Evolutionary conservation across 306 rosid species (phyloP).

Genomic region (Biancaea sappan): DNA sequence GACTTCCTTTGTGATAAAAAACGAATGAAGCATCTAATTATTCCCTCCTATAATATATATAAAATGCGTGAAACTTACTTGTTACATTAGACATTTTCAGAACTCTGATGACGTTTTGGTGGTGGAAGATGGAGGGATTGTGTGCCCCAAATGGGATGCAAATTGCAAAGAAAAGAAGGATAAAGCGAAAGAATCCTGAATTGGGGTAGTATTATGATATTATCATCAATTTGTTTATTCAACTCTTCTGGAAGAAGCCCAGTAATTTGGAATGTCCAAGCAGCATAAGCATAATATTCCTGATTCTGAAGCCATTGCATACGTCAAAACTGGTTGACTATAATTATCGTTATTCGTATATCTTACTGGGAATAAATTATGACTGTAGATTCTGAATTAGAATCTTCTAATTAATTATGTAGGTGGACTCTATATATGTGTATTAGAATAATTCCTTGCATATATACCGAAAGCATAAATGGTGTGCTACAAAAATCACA

Average conservation of each 20-base stretch:
- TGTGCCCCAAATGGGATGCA: conserved; percentile 37
- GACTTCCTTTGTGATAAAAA: background rate
- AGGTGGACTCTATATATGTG: background rate
- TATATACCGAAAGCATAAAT: background rate
- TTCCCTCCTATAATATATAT: background rate
- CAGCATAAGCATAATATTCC: conserved; percentile 28
- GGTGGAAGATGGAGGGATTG: conserved; percentile 2
- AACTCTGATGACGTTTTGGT: background rate
- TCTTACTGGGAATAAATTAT: background rate
- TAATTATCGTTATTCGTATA: conserved; percentile 15
- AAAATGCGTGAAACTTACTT: background rate
- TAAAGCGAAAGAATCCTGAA: conserved; percentile 3
- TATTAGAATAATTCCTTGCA: background rate
- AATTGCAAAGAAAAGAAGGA: conserved; percentile 25
- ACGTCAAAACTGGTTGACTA: conserved; percentile 24
- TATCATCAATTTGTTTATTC: background rate
- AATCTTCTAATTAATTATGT: conserved; percentile 5
- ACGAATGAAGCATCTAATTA: background rate
- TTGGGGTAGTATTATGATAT: background rate
- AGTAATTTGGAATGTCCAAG: conserved; percentile 18
- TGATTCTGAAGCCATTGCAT: conserved; percentile 13
- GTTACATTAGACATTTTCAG: conserved; percentile 3
- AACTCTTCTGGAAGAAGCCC: conserved; percentile 2
- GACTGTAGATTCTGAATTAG: conserved; percentile 15
- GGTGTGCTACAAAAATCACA: too few species aligned